Evolutionary conservation across 2,329 filamentous ascomycete species (phyloP), one percentile per base, ranked within the genome.

Genomic region (Fusarium humuli): DNA sequence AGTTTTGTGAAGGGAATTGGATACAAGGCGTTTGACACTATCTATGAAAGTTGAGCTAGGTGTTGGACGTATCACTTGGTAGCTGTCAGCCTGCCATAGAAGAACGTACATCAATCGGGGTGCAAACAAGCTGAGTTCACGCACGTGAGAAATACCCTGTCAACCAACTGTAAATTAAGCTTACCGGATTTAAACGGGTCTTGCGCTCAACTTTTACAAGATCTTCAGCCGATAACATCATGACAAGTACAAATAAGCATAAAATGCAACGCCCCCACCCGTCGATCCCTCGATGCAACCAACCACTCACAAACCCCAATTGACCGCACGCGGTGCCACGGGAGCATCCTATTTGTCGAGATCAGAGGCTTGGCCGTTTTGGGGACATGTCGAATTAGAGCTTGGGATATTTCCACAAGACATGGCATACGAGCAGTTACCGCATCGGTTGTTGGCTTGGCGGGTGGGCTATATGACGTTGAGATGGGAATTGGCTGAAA

Each of bases 1-100:
- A 84, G 82, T 0, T 84, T 84, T 57, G 80, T 83, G 29, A 81
- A 83, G 60, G 81, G 79, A 9, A 60, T 70, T 5, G 82, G 82
- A 57, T 84, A 84, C 42, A 79, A 40, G 9, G 29, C 29, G 4
- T 65, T 65, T 8, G 60, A 58, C 0, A 64, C 59, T 2, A 41
- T 64, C 0, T 64, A 64, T 0, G 48, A 37, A 3, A 18, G 25
- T 3, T 56, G 4, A 52, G 3, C 23, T 13, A 20, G 18, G 16
- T 0, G 4, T 11, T 16, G 3, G 5, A n/a, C n/a, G n/a, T n/a
- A n/a, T n/a, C n/a, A n/a, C n/a, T n/a, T 12, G 23, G 12, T 2
- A 25, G 3, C 1, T 13, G 5, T 25, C 14, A n/a, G 16, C 7
- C 11, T 25, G 11, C 18, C 14, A 25, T 25, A 29, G 1, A n/a